Evolutionary conservation across 1,139 yeast species (phyloP).

Genomic region (Tardiomyces depauwii): DNA sequence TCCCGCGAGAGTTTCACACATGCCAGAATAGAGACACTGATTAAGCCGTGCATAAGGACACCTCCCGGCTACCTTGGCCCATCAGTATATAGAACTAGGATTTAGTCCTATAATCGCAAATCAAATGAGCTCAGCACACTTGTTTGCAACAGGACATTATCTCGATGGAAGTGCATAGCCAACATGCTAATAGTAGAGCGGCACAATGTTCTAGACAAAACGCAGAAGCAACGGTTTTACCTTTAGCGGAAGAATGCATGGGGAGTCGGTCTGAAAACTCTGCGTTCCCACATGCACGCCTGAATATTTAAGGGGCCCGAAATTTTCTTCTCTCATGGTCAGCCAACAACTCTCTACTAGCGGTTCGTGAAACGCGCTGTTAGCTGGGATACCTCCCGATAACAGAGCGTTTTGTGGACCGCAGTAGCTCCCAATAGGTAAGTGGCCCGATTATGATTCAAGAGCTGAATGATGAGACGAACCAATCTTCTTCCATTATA

Average conservation of each 20-base stretch:
- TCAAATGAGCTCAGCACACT: too few species aligned
- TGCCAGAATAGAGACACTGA: neutral
- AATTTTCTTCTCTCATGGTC: neutral
- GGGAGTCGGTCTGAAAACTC: neutral
- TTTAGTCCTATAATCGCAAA: too few species aligned
- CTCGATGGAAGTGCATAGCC: too few species aligned
- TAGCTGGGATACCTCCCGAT: neutral
- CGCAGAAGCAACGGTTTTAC: too few species aligned
- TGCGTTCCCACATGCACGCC: neutral
- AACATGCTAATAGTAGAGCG: too few species aligned
- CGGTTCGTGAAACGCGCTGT: neutral
- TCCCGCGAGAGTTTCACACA: neutral
- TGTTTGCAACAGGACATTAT: neutral
- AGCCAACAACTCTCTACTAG: neutral
- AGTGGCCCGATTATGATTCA: neutral
- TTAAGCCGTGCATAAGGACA: too few species aligned
- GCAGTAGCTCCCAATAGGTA: neutral
- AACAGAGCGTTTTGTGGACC: neutral
- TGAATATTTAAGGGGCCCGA: neutral
- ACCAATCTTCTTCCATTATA: conserved; percentile 57
- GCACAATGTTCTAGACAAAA: too few species aligned
- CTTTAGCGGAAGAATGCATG: neutral
- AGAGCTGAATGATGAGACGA: conserved; percentile 9
- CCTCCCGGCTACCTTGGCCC: too few species aligned
- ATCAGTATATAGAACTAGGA: too few species aligned